phyloP scores from a whole-genome alignment of 371 early-diverging fungal species.

The Furculomyces boomerangus region DNA sequence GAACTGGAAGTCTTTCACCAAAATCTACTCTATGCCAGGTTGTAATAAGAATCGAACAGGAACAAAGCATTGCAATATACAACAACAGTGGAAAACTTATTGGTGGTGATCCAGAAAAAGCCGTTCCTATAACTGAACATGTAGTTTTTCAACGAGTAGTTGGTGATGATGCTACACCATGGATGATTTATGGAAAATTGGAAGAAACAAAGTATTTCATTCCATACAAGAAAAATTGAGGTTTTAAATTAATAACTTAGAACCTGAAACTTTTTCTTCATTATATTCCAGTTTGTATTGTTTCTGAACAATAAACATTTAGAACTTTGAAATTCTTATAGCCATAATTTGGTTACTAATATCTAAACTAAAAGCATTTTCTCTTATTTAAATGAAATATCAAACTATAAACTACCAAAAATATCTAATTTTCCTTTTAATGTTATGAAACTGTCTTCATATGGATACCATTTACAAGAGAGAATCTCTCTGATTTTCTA shows the following conservation, averaged over 20 bases:
- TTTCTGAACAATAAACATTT: no score
- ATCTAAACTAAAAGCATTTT: no score
- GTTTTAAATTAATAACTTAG: neutral
- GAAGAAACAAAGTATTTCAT: slow-evolving; percentile 26
- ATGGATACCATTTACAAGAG: no score
- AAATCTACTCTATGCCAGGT: slow-evolving; percentile 31
- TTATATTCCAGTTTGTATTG: neutral
- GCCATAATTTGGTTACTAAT: no score
- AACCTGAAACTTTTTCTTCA: neutral
- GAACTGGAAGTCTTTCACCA: slow-evolving; percentile 30
- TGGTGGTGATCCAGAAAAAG: slow-evolving; percentile 35
- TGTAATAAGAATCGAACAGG: slow-evolving; percentile 43
- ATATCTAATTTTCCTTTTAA: no score
- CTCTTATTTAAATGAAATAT: no score
- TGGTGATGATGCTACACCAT: slow-evolving; percentile 38
- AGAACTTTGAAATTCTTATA: no score
- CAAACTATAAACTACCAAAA: no score
- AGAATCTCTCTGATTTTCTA: no score
- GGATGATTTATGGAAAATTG: slow-evolving; percentile 53
- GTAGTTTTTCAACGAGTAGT: slow-evolving; percentile 51
- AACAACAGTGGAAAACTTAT: slow-evolving; percentile 35
- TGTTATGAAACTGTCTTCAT: no score
- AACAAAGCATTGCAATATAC: slow-evolving; percentile 44
- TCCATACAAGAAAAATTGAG: slow-evolving; percentile 2
- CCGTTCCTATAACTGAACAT: slow-evolving; percentile 40